Percentiles rank a stretch among this genome's conserved stretches.
These are phyloP conservation scores for Luzula sylvatica DNA, from an alignment of 176 grass and related monocot genomes.

Conservation along the genomic window DNA sequence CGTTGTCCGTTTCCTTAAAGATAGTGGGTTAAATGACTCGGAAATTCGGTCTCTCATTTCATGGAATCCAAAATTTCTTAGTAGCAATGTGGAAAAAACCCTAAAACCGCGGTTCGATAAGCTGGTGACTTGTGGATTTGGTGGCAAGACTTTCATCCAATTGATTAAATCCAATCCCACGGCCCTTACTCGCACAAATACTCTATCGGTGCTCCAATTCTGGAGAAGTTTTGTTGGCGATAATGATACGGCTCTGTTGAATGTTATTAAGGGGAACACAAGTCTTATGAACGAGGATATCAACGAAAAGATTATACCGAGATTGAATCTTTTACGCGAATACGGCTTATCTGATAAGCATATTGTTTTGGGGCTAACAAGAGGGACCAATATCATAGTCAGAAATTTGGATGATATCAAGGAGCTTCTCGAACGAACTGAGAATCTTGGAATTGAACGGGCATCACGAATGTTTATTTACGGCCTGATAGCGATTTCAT, in stretches of 20 bases:
- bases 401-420: background rate
- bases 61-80: constrained; percentile 1
- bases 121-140: background rate
- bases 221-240: constrained; percentile 5
- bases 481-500: background rate
- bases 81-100: background rate
- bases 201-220: constrained; percentile 14
- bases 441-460: background rate
- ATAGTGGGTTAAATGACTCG: constrained; percentile 8
- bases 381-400: background rate
- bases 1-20: background rate
- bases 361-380: background rate
- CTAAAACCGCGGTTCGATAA: background rate
- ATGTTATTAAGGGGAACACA: background rate
- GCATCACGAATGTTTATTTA: background rate
- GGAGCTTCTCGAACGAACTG: background rate
- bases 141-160: background rate
- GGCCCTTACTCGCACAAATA: background rate
- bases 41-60: constrained; percentile 12
- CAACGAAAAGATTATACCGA: background rate
- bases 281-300: background rate
- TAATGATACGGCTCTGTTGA: too few species aligned
- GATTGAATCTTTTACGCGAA: background rate
- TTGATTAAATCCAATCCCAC: too few species aligned
- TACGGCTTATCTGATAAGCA: background rate